These are phyloP conservation scores for Coemansia sp. DNA, from an alignment of 192 early-diverging fungal genomes.

Conservation along the genomic window DNA sequence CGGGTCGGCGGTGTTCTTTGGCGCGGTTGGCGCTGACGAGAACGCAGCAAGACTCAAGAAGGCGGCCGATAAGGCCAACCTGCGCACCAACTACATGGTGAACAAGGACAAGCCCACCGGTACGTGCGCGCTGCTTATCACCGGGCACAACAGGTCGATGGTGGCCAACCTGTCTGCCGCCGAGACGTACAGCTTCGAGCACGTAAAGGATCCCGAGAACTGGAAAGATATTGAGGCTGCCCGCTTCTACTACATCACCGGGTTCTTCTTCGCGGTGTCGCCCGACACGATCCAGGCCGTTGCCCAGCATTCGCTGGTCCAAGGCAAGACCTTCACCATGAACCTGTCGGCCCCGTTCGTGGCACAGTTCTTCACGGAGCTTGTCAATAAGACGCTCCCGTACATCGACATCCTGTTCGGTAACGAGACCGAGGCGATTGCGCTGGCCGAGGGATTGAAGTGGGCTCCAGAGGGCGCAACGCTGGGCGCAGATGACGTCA, in stretches of 20 bases:
- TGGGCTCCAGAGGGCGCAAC: slow-evolving; percentile 21
- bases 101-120: slow-evolving; percentile 81
- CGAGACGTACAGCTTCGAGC: slow-evolving; percentile 76
- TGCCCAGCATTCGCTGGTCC: slow-evolving; percentile 84
- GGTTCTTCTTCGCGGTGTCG: slow-evolving; percentile 93
- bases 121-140: slow-evolving; percentile 94
- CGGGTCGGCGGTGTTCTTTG: slow-evolving; percentile 88
- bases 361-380: slow-evolving; percentile 88
- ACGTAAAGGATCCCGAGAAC: slow-evolving; percentile 70
- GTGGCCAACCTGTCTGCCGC: slow-evolving; percentile 95
- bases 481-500: slow-evolving; percentile 71
- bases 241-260: slow-evolving; percentile 89
- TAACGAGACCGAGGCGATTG: slow-evolving; percentile 94
- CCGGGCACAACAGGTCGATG: slow-evolving; percentile 83
- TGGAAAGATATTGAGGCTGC: slow-evolving; percentile 87
- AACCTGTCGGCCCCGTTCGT: slow-evolving; percentile 98
- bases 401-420: slow-evolving; percentile 95
- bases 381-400: slow-evolving; percentile 71
- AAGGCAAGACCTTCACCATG: slow-evolving; percentile 84
- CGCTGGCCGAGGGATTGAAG: slow-evolving; percentile 72
- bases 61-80: slow-evolving; percentile 80
- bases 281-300: slow-evolving; percentile 79
- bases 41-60: slow-evolving; percentile 71
- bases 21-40: slow-evolving; percentile 87
- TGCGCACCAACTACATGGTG: slow-evolving; percentile 87